Evolutionary conservation across 2,329 filamentous ascomycete species (phyloP), one percentile per base, ranked within the genome.

Genomic region (Epichloe glyceriae): DNA sequence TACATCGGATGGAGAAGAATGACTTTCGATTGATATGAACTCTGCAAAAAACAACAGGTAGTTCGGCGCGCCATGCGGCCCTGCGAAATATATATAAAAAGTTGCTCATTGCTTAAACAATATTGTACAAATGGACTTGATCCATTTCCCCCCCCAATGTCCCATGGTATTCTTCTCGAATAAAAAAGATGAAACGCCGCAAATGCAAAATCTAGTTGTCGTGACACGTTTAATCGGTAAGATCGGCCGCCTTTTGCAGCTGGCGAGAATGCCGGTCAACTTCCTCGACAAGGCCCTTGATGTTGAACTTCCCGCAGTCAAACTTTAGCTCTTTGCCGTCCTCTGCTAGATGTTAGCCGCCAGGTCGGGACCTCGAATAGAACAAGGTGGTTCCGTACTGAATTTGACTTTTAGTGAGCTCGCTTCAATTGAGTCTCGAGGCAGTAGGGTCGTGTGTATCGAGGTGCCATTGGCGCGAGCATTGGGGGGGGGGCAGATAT

Each of bases 311-410:
- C 59, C 87, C 82, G 57, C 88, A 77, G 64, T 95, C 83, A 39
- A 97, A 78, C 35, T 81, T 80, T 72, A 97, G 80, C 62, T 94
- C 84, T 71, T 91, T 95, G 60, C 93, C 93, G 64, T 96, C 93
- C 76, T 95, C 88, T 94, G 64, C 20, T 19, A 5, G 17, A 40
- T 56, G 58, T 66, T 58, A 63, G 62, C 50, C 42, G 6, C n/a
- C 20, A 30, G 8, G 42, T 2, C 43, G 19, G 50, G 15, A 30
- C 50, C n/a, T 3, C 14, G n/a, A 33, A 17, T 8, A 45, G 33
- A 2, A 20, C 1, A 2, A 11, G 8, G 4, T 20, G 17, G 15
- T 30, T n/a, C 72, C 76, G 49, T 75, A 94, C 88, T 96, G 69
- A 97, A 97, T 61, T 90, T 94, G 58, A 98, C 71, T 40, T 73